These are phyloP conservation scores for Novymonas esmeraldas DNA, from an alignment of 208 protist species.

Conservation along the genomic window DNA sequence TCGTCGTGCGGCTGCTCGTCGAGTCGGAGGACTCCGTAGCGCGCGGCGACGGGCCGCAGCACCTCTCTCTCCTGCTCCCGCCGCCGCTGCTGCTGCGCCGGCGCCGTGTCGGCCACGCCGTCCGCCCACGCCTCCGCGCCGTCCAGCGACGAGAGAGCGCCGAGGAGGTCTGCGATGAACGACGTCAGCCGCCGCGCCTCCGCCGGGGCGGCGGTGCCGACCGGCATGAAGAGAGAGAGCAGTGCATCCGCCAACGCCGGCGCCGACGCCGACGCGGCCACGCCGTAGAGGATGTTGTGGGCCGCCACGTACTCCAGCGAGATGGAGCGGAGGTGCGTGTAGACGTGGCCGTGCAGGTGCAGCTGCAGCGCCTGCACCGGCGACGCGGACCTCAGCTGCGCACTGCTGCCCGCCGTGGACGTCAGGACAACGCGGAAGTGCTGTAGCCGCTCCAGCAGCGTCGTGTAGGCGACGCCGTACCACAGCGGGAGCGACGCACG, in stretches of 20 bases:
- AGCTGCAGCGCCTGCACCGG: slow-evolving; percentile 16
- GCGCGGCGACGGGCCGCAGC: slow-evolving; percentile 2
- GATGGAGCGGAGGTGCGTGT: slow-evolving; percentile 38
- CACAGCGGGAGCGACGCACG: slow-evolving; percentile 23
- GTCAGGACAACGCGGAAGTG: slow-evolving; percentile 46
- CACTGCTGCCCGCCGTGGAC: slow-evolving; percentile 23
- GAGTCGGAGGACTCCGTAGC: no score
- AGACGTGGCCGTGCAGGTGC: slow-evolving; percentile 28
- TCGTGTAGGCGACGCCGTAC: slow-evolving; percentile 35
- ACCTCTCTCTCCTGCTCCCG: slow-evolving; percentile 20
- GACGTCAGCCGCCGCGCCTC: slow-evolving; percentile 6
- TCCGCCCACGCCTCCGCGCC: slow-evolving; percentile 8
- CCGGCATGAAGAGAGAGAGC: slow-evolving; percentile 48
- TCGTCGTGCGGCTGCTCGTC: no score
- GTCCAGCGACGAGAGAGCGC: slow-evolving; percentile 25
- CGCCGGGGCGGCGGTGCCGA: not conserved
- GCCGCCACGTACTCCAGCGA: slow-evolving; percentile 60
- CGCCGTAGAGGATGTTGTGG: slow-evolving; percentile 78
- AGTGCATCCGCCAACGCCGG: slow-evolving; percentile 46
- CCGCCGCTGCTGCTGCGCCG: slow-evolving; percentile 12
- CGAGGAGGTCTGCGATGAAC: slow-evolving; percentile 13
- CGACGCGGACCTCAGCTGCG: not conserved
- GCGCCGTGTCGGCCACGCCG: slow-evolving; percentile 2
- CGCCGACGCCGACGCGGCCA: slow-evolving; percentile 41
- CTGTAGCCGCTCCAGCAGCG: slow-evolving; percentile 34